Evolutionary conservation across 495 filamentous ascomycete species (phyloP), one percentile per base, ranked within the genome.

Genomic region (Amniculicola lignicola): DNA sequence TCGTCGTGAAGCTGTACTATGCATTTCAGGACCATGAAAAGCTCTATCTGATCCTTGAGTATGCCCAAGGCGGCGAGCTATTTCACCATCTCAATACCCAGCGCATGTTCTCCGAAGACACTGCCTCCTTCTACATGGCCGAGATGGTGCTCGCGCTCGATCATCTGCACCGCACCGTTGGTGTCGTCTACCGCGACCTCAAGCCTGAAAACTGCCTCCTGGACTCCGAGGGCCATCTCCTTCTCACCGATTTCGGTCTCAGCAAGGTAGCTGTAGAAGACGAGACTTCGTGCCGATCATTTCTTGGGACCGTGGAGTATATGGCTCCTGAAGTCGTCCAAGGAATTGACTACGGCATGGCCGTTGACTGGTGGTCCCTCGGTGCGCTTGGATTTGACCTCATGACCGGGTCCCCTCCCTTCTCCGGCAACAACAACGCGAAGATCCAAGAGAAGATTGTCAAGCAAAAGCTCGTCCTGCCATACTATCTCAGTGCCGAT

Each of bases 1-100:
- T 96, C 63, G 89, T 98, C 22, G 93, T 98, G 33, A 97, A 96
- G 67, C 79, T 98, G 10, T 98, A 85, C 74, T 98, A 98, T 67
- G 93, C 93, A 21, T 98, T 98, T 72, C 93, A 98, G 70, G 94
- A 98, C 70, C 91, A 87, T 58, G 89, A 95, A 75, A 98, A 95
- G 73, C 83, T 98, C 10, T 98, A 98, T 69, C 76, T 98, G 25
- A 97, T 98, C 63, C 82, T 98, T 35, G 92, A 98, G 70, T 98
- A 98, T 68, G 93, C 93, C n/a, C 85, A 95, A 69, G 93, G 93
- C 35, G 93, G 93, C 28, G 93, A 98, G 69, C 77, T 98, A 12
- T 98, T 98, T 69, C 83, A 82, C 14, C 90, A 96, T 61, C 79
- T 98, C 10, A 87, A 82, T 31, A 85, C 87, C 61, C 89, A 96